Percentiles rank a stretch among this genome's conserved stretches.
These are phyloP conservation scores for Powellomyces hirtus DNA, from an alignment of 192 early-diverging fungal genomes.

Conservation along the genomic window DNA sequence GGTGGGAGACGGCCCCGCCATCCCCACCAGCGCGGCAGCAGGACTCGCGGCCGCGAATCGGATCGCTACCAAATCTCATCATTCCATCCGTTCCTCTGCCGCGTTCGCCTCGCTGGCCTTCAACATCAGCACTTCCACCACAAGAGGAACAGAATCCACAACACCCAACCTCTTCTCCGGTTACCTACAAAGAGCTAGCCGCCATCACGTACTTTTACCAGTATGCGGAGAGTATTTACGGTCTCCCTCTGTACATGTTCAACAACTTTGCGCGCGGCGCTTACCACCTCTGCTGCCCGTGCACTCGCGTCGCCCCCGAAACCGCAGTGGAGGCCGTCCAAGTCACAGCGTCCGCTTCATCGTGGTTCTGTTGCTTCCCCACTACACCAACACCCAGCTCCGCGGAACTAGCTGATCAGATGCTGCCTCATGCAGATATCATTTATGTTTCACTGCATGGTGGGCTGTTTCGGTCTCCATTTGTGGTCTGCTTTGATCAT, in stretches of 20 bases:
- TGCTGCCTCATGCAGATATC: slow-evolving; percentile 36
- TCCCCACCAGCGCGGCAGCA: background rate
- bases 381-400: no score
- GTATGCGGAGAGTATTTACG: slow-evolving; percentile 50
- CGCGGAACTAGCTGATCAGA: slow-evolving; percentile 14
- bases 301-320: slow-evolving; percentile 10
- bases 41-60: background rate
- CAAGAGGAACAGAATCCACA: no score
- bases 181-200: slow-evolving; percentile 16
- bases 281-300: slow-evolving; percentile 34
- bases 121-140: no score
- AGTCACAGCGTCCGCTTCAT: slow-evolving; percentile 14
- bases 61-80: background rate
- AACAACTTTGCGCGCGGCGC: slow-evolving; percentile 34
- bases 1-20: background rate
- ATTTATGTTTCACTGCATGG: slow-evolving; percentile 36
- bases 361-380: slow-evolving; percentile 20
- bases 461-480: slow-evolving; percentile 48
- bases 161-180: no score
- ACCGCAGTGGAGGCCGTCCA: slow-evolving; percentile 22
- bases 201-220: slow-evolving; percentile 35
- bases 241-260: slow-evolving; percentile 46
- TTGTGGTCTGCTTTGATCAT: slow-evolving; percentile 45
- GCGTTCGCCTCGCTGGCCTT: background rate
- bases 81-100: background rate